A percentile compares a stretch with the other conserved stretches of the same genome.
phyloP scores from a whole-genome alignment of 2,329 filamentous ascomycete genomes.

The Gliomastix tumulicola region DNA sequence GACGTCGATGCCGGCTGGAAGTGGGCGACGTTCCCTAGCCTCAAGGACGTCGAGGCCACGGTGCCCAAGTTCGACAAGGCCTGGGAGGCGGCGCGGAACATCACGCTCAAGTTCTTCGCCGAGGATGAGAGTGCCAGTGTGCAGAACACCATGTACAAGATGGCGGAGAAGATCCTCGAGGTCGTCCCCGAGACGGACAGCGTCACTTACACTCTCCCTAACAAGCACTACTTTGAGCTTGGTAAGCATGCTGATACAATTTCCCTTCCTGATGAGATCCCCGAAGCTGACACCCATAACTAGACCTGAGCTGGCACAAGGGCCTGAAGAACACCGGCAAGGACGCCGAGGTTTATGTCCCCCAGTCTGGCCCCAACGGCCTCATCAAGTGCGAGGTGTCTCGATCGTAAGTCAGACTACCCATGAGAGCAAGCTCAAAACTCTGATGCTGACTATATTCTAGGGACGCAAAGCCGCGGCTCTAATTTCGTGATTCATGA shows the following conservation, averaged over 20 bases:
- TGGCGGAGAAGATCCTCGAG: constrained; percentile 80
- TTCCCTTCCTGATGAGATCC: too few species aligned
- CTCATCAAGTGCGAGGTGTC: constrained; percentile 90
- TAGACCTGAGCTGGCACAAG: constrained; percentile 96
- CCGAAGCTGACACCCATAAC: constrained; percentile 1
- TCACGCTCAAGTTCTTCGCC: constrained; percentile 89
- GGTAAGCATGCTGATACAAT: constrained; percentile 44
- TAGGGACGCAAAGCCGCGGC: too few species aligned
- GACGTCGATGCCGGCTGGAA: constrained; percentile 83
- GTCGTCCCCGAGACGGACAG: constrained; percentile 63
- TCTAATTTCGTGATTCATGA: neutral
- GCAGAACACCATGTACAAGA: constrained; percentile 98
- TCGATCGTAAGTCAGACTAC: constrained; percentile 34
- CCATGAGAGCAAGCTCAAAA: too few species aligned
- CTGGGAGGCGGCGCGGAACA: constrained; percentile 69
- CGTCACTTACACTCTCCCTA: constrained; percentile 81
- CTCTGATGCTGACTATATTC: too few species aligned
- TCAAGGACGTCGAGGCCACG: constrained; percentile 60
- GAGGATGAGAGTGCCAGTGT: constrained; percentile 87
- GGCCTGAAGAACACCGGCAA: constrained; percentile 90
- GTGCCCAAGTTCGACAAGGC: constrained; percentile 68
- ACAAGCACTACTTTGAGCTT: constrained; percentile 99
- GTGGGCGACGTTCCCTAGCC: constrained; percentile 65
- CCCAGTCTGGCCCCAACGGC: constrained; percentile 88
- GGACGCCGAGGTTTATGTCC: constrained; percentile 91